These are phyloP conservation scores for Aphanomyces cochlioides DNA, from an alignment of 352 stramenopile species.

Conservation along the genomic window DNA sequence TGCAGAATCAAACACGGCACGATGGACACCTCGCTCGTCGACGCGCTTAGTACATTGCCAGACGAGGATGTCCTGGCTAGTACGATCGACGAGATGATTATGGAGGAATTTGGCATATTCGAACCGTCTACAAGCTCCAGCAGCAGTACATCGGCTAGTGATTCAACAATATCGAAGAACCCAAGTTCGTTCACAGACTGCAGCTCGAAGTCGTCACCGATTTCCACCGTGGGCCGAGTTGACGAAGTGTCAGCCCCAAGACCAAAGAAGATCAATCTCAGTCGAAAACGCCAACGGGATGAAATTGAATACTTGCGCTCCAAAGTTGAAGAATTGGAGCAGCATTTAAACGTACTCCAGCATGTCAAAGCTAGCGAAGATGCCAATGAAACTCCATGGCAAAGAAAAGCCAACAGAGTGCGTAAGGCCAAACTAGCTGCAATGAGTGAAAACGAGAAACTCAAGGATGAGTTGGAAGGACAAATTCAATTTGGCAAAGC, in stretches of 20 bases:
- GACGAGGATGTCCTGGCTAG: slow-evolving; percentile 4
- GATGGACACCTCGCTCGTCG: neutral
- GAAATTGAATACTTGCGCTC: slow-evolving; percentile 22
- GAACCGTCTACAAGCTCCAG: neutral
- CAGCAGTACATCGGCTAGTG: neutral
- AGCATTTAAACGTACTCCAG: slow-evolving; percentile 12
- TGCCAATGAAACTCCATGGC: slow-evolving; percentile 18
- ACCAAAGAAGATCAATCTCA: slow-evolving; percentile 26
- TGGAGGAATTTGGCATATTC: slow-evolving; percentile 28
- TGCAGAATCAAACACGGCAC: neutral
- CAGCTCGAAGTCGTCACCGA: neutral
- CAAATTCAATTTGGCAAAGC: slow-evolving; percentile 29
- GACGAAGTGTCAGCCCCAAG: neutral
- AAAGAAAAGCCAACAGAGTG: slow-evolving; percentile 19
- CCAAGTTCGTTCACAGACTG: too few species aligned
- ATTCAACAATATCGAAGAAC: neutral
- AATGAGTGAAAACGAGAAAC: slow-evolving; percentile 17
- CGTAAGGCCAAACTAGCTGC: slow-evolving; percentile 14
- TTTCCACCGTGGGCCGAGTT: neutral
- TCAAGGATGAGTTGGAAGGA: slow-evolving; percentile 13
- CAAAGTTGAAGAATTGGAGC: slow-evolving; percentile 23
- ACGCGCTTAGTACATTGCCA: slow-evolving; percentile 18
- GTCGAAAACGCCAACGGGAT: slow-evolving; percentile 26
- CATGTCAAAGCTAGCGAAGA: slow-evolving; percentile 12
- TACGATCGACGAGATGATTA: slow-evolving; percentile 21